Percentiles rank a stretch among this genome's conserved stretches.
Evolutionary conservation across 2,329 filamentous ascomycete genomes (phyloP).

Genomic region (Lecanicillium sp.): DNA sequence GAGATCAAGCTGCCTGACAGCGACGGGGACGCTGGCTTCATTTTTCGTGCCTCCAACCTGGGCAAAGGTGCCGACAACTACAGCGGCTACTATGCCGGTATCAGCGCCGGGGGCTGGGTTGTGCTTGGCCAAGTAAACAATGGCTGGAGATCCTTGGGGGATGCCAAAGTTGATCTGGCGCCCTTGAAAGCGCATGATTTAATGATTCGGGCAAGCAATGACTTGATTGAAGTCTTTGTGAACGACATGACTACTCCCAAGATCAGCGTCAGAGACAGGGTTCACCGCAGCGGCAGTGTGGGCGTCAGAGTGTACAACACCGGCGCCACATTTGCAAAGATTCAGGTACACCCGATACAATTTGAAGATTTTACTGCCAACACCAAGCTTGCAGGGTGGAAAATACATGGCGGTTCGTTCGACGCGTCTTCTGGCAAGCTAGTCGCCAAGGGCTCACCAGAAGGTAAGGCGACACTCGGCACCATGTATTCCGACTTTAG

Average conservation of each 20-base stretch:
- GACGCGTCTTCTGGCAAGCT: not conserved
- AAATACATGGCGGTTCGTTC: not conserved
- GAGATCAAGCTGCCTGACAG: too few relatives aligned
- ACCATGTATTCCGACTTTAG: not conserved
- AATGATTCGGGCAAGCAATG: slow-evolving; percentile 13
- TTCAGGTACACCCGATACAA: slow-evolving; percentile 6
- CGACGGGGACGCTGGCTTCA: not conserved
- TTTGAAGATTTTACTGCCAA: not conserved
- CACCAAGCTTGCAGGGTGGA: not conserved
- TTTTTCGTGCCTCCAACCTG: not conserved
- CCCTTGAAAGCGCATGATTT: slow-evolving; percentile 13
- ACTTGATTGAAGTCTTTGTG: slow-evolving; percentile 15
- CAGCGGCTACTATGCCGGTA: not conserved
- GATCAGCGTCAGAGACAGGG: slow-evolving; percentile 15
- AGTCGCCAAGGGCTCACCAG: not conserved
- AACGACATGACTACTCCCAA: slow-evolving; percentile 13
- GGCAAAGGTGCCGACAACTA: not conserved
- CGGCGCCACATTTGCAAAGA: slow-evolving; percentile 19
- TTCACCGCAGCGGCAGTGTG: slow-evolving; percentile 15
- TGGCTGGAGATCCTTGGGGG: slow-evolving; percentile 13
- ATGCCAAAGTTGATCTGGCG: slow-evolving; percentile 10
- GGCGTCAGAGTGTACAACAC: slow-evolving; percentile 18
- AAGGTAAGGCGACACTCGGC: not conserved
- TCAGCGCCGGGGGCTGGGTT: not conserved
- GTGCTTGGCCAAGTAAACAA: not conserved